Conservation (phyloP, 176 grass and related monocot genomes). For the Paspalum vaginatum region DNA sequence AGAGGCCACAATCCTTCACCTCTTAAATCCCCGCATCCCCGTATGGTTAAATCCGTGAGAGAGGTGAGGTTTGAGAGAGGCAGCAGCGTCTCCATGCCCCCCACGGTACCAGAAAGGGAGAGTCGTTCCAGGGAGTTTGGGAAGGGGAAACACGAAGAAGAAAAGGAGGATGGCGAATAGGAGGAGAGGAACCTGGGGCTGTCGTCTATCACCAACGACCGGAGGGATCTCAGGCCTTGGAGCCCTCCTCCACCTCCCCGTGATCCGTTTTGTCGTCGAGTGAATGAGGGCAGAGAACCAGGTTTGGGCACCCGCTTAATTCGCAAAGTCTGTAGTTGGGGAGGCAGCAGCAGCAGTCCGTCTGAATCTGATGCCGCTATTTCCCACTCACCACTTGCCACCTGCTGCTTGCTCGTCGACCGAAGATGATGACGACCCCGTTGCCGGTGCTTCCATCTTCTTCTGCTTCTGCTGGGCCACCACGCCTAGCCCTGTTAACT, state of each 20-base stretch:
- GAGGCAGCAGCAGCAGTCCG: too few species aligned
- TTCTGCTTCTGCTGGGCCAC: too few species aligned
- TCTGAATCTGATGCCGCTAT: too few species aligned
- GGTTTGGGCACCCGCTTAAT: too few species aligned
- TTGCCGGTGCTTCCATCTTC: too few species aligned
- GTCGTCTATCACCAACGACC: fast-evolving
- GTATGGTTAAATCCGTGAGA: neutral
- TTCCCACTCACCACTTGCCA: too few species aligned
- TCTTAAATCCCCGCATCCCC: neutral
- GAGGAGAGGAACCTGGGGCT: neutral
- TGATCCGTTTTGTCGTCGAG: neutral
- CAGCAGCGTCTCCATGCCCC: neutral
- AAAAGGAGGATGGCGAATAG: neutral
- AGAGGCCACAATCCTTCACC: neutral
- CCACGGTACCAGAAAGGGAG: fast-evolving
- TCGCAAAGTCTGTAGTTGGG: too few species aligned
- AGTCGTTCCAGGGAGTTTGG: neutral
- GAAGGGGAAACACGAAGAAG: slow-evolving; percentile 13
- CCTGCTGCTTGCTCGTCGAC: too few species aligned
- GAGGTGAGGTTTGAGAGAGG: neutral
- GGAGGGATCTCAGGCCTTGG: neutral
- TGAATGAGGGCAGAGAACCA: neutral
- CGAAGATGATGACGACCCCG: too few species aligned
- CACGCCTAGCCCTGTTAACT: too few species aligned
- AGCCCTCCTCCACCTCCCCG: neutral